Conservation (phyloP, 2,329 filamentous ascomycete species). For the Zymoseptoria brevis region DNA sequence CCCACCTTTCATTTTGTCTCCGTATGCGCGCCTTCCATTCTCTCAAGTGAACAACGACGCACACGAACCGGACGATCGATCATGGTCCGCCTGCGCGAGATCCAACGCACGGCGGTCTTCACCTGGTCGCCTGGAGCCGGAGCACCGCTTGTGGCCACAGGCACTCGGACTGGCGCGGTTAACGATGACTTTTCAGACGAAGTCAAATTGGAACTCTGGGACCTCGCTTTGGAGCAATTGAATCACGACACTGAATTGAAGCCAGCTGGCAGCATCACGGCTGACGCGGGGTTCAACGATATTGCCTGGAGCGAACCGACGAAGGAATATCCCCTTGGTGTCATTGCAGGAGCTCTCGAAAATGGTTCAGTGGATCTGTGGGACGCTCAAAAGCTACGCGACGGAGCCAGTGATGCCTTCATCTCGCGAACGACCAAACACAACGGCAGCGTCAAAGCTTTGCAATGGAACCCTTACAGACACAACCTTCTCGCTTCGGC, state of each 20-base stretch:
- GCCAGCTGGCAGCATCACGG: constrained; percentile 72
- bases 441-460: constrained; percentile 80
- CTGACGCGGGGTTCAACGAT: constrained; percentile 94
- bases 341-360: constrained; percentile 92
- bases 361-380: constrained; percentile 89
- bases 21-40: constrained; percentile 1
- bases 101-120: constrained; percentile 92
- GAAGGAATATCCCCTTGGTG: constrained; percentile 69
- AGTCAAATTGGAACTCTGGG: constrained; percentile 93
- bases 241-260: constrained; percentile 74
- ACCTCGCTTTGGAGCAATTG: constrained; percentile 71
- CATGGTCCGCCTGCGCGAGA: constrained; percentile 96
- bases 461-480: constrained; percentile 93
- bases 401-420: constrained; percentile 55
- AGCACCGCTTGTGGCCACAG: constrained; percentile 79
- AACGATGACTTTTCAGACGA: constrained; percentile 97
- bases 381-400: constrained; percentile 68
- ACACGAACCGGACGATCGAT: constrained; percentile 7
- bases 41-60: constrained; percentile 14
- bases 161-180: constrained; percentile 88
- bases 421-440: constrained; percentile 86
- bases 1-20: background rate
- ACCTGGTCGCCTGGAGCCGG: constrained; percentile 83
- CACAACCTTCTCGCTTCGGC: constrained; percentile 87
- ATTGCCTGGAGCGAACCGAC: constrained; percentile 86